Evolutionary conservation across 768 basidiomycete genomes (phyloP), one percentile per base, ranked within the genome.

Genomic region (Chalciporus sphaerocephalus): DNA sequence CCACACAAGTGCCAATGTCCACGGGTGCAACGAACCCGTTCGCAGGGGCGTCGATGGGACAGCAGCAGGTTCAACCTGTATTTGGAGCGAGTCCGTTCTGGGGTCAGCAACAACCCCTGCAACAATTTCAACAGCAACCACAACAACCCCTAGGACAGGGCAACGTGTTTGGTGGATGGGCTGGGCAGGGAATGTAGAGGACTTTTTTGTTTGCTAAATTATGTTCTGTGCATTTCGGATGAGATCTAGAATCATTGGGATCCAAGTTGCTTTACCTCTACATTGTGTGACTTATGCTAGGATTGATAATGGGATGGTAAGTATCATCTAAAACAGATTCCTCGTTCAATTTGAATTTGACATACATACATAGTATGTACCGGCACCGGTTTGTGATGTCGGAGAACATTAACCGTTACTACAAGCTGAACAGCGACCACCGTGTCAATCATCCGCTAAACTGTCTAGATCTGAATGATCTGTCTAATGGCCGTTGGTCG

Each of bases 31-130:
- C 21, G 30, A 60, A 56, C 28, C 54, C 58, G 5, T 62, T 59
- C 32, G 38, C 59, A 7, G 41, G 40, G 32, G 42, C 53, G 41
- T 54, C 52, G 12, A 42, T 42, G 37, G 47, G 44, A 6, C 59
- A 50, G 21, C 12, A 20, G 48, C 60, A 64, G 6, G 62, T 70
- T 11, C 70, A 70, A 32, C 47, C 52, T 11, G 60, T 39, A 10
- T 55, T 57, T 40, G 52, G 46, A 32, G 39, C 50, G 20, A 44
- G 50, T 15, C 28, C 56, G 22, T 50, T 50, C 21, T 21, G 44
- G 25, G 48, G 42, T 47, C 59, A 56, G 20, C 66, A 64, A 15
- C 54, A 54, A 54, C 54, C 43, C 44, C 61, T 54, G 16, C 57
- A 53, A 13, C 65, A 62, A 20, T n/a, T 32, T n/a, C 30, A 32